phyloP scores from a whole-genome alignment of 2,329 filamentous ascomycete species.

The Aspergillus tamarii region DNA sequence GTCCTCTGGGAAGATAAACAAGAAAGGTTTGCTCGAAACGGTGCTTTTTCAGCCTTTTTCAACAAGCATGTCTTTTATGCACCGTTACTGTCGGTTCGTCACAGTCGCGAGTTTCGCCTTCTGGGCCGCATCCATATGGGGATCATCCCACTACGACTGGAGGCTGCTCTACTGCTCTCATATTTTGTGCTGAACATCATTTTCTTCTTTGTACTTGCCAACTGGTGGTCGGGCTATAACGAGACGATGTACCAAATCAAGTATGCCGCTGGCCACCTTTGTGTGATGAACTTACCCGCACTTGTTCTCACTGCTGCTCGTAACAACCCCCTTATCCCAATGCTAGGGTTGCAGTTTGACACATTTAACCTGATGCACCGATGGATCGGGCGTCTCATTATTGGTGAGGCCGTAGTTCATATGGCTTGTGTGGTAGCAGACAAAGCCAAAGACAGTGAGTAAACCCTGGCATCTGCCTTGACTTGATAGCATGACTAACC shows the following conservation, averaged over 20 bases:
- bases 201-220: conserved; percentile 60
- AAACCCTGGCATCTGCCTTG: neutral
- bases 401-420: conserved; percentile 70
- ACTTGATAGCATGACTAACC: neutral
- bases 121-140: conserved; percentile 68
- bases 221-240: conserved; percentile 36
- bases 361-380: conserved; percentile 88
- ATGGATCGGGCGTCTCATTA: conserved; percentile 75
- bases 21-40: conserved; percentile 20
- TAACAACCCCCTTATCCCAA: conserved; percentile 83
- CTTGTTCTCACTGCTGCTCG: conserved; percentile 83
- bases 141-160: conserved; percentile 73
- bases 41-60: conserved; percentile 24
- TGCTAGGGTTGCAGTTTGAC: conserved; percentile 86
- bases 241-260: conserved; percentile 58
- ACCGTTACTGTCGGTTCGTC: conserved; percentile 70
- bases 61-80: conserved; percentile 55
- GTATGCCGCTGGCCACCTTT: conserved; percentile 78
- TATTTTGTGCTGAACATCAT: conserved; percentile 72
- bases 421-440: conserved; percentile 45
- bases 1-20: conserved; percentile 27
- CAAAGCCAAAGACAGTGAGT: conserved; percentile 27
- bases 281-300: conserved; percentile 84
- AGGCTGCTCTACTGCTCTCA: conserved; percentile 66
- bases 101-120: conserved; percentile 71